phyloP scores from a whole-genome alignment of 257 asterid species.

The Solanum dulcamara region DNA sequence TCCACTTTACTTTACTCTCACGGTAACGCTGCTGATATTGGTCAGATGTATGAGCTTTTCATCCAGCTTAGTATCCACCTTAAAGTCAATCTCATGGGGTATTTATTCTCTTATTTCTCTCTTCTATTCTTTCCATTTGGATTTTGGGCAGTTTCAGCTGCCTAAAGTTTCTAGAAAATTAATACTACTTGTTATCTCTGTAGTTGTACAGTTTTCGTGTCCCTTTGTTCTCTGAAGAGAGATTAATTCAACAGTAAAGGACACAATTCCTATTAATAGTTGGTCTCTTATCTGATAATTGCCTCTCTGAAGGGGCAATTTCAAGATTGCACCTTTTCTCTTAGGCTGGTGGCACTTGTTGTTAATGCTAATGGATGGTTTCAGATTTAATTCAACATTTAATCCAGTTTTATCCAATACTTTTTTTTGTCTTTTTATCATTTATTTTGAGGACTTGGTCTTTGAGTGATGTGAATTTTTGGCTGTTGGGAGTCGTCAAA shows the following conservation, averaged over 20 bases:
- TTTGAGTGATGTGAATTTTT: background rate
- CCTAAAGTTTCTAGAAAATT: background rate
- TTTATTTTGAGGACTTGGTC: background rate
- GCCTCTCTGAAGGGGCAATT: background rate
- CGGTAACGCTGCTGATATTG: constrained; percentile 93
- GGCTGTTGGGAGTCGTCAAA: background rate
- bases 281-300: background rate
- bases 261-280: background rate
- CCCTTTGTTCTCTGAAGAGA: background rate
- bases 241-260: background rate
- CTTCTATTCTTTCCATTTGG: background rate
- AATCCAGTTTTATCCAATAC: background rate
- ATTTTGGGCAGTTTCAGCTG: background rate
- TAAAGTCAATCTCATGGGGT: constrained; percentile 85
- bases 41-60: constrained; percentile 94
- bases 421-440: background rate
- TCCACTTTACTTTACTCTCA: constrained; percentile 82
- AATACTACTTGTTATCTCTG: too few relatives aligned
- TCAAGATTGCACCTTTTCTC: background rate
- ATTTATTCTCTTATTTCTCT: constrained; percentile 10
- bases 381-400: background rate
- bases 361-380: background rate
- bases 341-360: background rate
- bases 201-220: background rate
- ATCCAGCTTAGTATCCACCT: constrained; percentile 86